Evolutionary conservation across 805 yeast species (phyloP).

Genomic region (Huiozyma naganishii): DNA sequence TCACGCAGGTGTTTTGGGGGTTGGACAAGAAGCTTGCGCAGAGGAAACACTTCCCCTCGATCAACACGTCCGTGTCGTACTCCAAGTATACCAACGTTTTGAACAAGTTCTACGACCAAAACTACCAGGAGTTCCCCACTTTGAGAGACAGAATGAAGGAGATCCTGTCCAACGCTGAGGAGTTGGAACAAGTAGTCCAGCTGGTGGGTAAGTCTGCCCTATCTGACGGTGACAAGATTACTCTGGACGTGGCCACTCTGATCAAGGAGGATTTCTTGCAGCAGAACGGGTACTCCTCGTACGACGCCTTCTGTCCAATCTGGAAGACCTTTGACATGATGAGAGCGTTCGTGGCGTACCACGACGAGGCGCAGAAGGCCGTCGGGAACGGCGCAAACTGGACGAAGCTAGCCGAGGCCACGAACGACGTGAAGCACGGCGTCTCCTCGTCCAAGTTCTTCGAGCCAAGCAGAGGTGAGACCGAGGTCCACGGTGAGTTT

Average conservation of each 20-base stretch:
- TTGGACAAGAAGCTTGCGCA: slow-evolving; percentile 97
- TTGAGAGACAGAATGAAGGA: slow-evolving; percentile 90
- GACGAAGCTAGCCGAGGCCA: slow-evolving; percentile 83
- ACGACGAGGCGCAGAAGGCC: slow-evolving; percentile 97
- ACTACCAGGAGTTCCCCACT: slow-evolving; percentile 83
- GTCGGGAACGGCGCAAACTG: slow-evolving; percentile 88
- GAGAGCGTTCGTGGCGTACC: slow-evolving; percentile 84
- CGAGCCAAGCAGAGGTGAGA: slow-evolving; percentile 88
- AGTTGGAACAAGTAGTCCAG: slow-evolving; percentile 97
- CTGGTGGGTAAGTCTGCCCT: slow-evolving; percentile 97
- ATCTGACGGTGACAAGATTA: slow-evolving; percentile 92
- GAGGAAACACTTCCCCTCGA: slow-evolving; percentile 99
- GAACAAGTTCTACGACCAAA: slow-evolving; percentile 71
- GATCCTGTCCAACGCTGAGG: slow-evolving; percentile 93
- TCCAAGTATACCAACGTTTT: slow-evolving; percentile 90
- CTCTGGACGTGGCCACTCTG: slow-evolving; percentile 82
- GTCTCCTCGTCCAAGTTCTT: slow-evolving; percentile 92
- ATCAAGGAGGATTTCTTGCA: slow-evolving; percentile 97
- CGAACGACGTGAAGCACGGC: slow-evolving; percentile 83
- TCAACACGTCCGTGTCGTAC: slow-evolving; percentile 91
- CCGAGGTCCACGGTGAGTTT: slow-evolving; percentile 65
- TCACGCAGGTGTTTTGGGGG: slow-evolving; percentile 99
- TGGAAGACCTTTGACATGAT: slow-evolving; percentile 99
- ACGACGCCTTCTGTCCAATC: slow-evolving; percentile 98
- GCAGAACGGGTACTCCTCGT: slow-evolving; percentile 97